A percentile compares a stretch with the other conserved stretches of the same genome.
These are phyloP conservation scores for Uronychia setigera DNA, from an alignment of 73 alveolate species.

Conservation along the genomic window DNA sequence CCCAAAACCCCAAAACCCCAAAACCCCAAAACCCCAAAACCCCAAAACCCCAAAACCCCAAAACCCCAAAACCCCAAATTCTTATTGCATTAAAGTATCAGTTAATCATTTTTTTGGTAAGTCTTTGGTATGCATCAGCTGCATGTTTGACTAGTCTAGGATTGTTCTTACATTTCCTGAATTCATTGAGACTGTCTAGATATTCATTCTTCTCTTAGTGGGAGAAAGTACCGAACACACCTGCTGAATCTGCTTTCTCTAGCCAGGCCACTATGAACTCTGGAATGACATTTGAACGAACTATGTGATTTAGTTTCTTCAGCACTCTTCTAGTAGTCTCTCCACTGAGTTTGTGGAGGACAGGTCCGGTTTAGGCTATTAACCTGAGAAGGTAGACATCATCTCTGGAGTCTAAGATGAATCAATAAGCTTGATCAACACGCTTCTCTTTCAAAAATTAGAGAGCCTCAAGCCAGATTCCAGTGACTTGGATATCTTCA, in stretches of 20 bases:
- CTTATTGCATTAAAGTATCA: too few species aligned
- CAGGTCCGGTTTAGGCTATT: constrained; percentile 76
- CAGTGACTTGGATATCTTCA: not conserved
- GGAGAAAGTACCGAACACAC: constrained; percentile 50
- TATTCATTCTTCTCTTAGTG: constrained; percentile 67
- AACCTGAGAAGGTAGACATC: constrained; percentile 75
- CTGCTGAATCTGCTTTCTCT: constrained; percentile 54
- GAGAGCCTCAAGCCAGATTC: not conserved
- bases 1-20: too few species aligned
- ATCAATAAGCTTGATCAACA: constrained; percentile 59
- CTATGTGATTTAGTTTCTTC: constrained; percentile 67
- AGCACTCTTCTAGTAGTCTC: constrained; percentile 65
- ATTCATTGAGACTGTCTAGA: constrained; percentile 65
- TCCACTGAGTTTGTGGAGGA: constrained; percentile 53
- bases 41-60: too few species aligned
- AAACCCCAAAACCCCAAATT: too few species aligned
- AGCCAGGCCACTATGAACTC: constrained; percentile 65
- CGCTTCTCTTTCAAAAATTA: constrained; percentile 27
- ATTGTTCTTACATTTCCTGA: too few species aligned
- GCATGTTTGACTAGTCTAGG: too few species aligned
- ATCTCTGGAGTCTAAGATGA: constrained; percentile 68
- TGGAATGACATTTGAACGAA: constrained; percentile 69
- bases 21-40: too few species aligned
- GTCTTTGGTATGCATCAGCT: too few species aligned
- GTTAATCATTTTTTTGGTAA: too few species aligned